Evolutionary conservation across 2,329 filamentous ascomycete genomes (phyloP), one percentile per base, ranked within the genome.

Genomic region (Fusarium albidum): DNA sequence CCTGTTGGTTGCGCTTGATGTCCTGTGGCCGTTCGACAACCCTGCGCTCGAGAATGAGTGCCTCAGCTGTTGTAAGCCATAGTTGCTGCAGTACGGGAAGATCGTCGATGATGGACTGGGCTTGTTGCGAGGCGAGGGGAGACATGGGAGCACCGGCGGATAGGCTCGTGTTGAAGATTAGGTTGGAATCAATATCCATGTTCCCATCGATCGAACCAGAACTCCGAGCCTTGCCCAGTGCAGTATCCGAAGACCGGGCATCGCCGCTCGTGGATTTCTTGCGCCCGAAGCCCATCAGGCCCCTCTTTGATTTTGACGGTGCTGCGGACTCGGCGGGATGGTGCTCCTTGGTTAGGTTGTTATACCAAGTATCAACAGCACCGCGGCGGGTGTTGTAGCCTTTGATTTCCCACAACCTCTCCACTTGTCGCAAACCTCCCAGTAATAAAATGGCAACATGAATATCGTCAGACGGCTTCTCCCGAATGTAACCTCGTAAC

Each of bases 321-420:
- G 7, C 21, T 21, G 77, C 63, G 32, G 49, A 37, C 28, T 81
- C 79, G 6, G 55, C 69, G 44, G 15, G 70, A 11, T 53, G 48
- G 12, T 63, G 52, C 9, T 80, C 79, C 52, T 75, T 80, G 3
- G 76, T 75, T 9, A 88, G 69, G 14, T 74, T 76, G 33, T 77
- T 77, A 66, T 82, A 86, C 84, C 84, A 88, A 6, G 66, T 73
- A 63, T 88, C 85, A 13, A 88, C 85, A 2, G 82, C 80, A 15
- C 77, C 76, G 50, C 84, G 78, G 27, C 85, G 77, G 44, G 75
- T 76, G 65, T 86, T 88, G 69, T 88, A 88, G 2, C 85, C 84
- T 64, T 86, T 86, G 32, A 85, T 84, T 65, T 87, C 84, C 85
- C 85, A 88, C 29, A 88, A 78, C 37, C 80, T 77, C 61, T 87